A percentile compares a stretch with the other conserved stretches of the same genome.
These are phyloP conservation scores for Yamadazyma dushanensis DNA, from an alignment of 1,139 yeast genomes.

Conservation along the genomic window DNA sequence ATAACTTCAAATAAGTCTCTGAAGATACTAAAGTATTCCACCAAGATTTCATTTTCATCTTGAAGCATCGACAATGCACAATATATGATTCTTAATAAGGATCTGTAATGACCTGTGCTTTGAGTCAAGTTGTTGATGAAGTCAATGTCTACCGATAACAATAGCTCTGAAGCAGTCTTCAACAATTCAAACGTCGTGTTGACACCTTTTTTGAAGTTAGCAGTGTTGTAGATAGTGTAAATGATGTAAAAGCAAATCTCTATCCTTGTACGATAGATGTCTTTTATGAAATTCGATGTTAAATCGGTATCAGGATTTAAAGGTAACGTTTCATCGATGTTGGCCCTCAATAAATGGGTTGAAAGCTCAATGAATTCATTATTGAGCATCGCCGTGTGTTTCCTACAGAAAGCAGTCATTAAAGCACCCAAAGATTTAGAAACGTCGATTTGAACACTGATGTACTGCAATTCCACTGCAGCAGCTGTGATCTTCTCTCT, in stretches of 20 bases:
- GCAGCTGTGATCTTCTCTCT: conserved; percentile 57
- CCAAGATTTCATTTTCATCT: conserved; percentile 40
- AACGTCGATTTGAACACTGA: conserved; percentile 65
- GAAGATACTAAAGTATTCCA: conserved; percentile 52
- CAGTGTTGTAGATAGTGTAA: conserved; percentile 47
- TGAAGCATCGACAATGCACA: conserved; percentile 48
- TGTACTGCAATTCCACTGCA: conserved; percentile 63
- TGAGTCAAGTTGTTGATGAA: conserved; percentile 42
- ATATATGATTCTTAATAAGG: conserved; percentile 58
- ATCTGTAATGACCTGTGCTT: conserved; percentile 50
- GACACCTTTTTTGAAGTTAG: conserved; percentile 25
- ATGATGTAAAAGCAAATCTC: conserved; percentile 70
- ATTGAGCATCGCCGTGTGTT: conserved; percentile 31
- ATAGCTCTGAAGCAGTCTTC: conserved; percentile 40
- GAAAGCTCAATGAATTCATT: conserved; percentile 45
- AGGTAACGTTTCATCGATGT: conserved; percentile 48
- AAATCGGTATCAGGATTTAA: conserved; percentile 13
- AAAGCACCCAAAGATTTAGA: conserved; percentile 81
- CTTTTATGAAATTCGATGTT: conserved; percentile 47
- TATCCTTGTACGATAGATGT: conserved; percentile 59
- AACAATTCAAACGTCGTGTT: conserved; percentile 38
- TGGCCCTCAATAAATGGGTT: conserved; percentile 50
- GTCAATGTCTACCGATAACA: conserved; percentile 47
- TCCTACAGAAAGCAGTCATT: conserved; percentile 60
- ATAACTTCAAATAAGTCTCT: conserved; percentile 57